Base-by-base conservation (phyloP, 495 filamentous ascomycete species). In the Aspergillus saccharolyticus region DNA sequence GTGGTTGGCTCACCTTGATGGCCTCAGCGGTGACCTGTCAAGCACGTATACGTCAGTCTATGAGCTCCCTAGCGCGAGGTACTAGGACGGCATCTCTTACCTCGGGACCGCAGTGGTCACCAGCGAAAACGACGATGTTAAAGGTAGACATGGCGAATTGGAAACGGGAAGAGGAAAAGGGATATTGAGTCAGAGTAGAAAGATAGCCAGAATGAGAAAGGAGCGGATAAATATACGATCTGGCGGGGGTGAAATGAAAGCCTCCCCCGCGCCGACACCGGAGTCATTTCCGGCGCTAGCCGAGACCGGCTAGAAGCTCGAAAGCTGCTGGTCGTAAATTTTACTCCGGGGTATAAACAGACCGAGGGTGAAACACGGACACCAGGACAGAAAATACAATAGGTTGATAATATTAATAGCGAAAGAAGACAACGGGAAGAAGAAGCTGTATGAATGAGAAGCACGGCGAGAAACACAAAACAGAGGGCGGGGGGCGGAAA, bases 51-150 rank as follows among this genome's bases (percentile, higher is more conserved):
- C 45, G 50, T 61, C 56, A 60, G 63, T 53, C 56, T 53, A 59
- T 56, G n/a, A 45, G 19, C 44, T 25, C 47, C 46, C 25, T 21
- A 51, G 55, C 45, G 51, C 53, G 19, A 17, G 17, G 42, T 19
- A 12, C 4, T 12, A 39, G 33, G 33, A 39, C 10, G 12, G 45
- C 21, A 42, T 17, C 17, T 24, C 80, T 59, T 70, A 94, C 94
- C 85, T 98, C 94, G 14, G 94, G 94, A 70, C 94, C 94, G 66
- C 89, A 91, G 74, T 96, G 90, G 74, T 98, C 94, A 68, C 94
- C 94, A 64, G 74, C 85, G 68, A 91, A 90, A 46, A 91, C 88
- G 63, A 85, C 82, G 54, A 85, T 73, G 46, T 83, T 83, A 60
- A 69, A 84, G 10, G 79, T 63, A 61, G 78, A 57, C 78, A 81